Evolutionary conservation across 129 eudicot species (phyloP).

Genomic region (Silybum marianum): DNA sequence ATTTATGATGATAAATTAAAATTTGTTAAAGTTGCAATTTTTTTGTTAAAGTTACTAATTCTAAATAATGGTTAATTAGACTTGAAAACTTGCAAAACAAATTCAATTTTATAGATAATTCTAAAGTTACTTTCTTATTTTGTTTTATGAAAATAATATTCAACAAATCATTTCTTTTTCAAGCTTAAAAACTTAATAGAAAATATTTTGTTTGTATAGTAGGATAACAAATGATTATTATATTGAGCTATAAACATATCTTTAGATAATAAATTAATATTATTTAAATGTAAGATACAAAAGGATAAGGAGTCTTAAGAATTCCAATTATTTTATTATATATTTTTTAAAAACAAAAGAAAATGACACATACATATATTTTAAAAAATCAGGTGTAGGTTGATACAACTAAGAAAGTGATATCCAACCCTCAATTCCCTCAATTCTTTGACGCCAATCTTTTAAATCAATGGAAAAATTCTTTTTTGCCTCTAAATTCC

Average conservation of each 20-base stretch:
- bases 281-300: not conserved
- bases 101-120: not conserved
- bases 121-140: not conserved
- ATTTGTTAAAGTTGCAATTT: no score
- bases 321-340: no score
- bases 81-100: not conserved
- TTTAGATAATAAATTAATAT: no score
- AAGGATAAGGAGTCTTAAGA: not conserved
- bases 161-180: not conserved
- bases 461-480: no score
- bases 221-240: not conserved
- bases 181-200: not conserved
- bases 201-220: no score
- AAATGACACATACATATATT: not conserved
- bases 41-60: not conserved
- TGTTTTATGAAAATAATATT: not conserved
- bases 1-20: no score
- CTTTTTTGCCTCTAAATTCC: not conserved
- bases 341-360: no score
- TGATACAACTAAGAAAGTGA: not conserved
- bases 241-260: not conserved
- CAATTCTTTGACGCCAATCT: not conserved
- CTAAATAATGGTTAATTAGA: not conserved
- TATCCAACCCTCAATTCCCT: not conserved
- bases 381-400: not conserved